Base-by-base conservation (phyloP, 2,329 filamentous ascomycete genomes). In the Aspergillus fumigatiaffinis region DNA sequence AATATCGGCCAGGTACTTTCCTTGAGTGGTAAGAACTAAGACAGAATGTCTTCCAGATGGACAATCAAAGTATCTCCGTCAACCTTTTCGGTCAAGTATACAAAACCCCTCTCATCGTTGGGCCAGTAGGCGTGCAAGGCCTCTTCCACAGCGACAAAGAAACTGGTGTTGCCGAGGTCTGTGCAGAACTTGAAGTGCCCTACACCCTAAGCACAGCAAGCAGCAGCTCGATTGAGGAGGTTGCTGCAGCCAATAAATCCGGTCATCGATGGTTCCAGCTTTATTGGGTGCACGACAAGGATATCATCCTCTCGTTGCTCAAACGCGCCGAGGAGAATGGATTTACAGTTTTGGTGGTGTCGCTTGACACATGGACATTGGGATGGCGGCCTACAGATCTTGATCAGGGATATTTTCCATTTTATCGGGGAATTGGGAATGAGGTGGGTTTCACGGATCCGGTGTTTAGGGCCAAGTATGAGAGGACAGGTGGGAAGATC, bases 211-310 rank as follows among this genome's bases (percentile, higher is more conserved):
- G 82, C 59, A 90, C 88, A 1, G 87, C 88, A 1, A 81, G 84
- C 2, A 82, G 82, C 2, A 79, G 81, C 32, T 82, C 81, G 0
- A 87, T 91, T 57, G 87, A 90, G 68, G 83, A 90, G 51, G 82
- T 90, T 0, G 86, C 85, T 0, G 66, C 76, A 6, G 84, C 84
- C 0, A 84, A 81, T 52, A 82, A 81, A 0, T 73, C 81, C 4
- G 83, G 84, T 0, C 77, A 81, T 29, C 76, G 86, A 10, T 92
- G 87, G 87, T 92, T 82, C 69, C 89, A 92, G 68, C 80, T 92
- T 0, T 92, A 92, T 74, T 91, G 87, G 86, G 88, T 88, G 0
- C 74, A 79, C 20, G 82, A 84, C 54, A 81, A 91, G 53, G 82
- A 86, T 3, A 77, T 91, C 55, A 90, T 88, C 0, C 75, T 80